Base-by-base conservation (phyloP, 2,329 filamentous ascomycete genomes). In the Ciborinia camelliae region DNA sequence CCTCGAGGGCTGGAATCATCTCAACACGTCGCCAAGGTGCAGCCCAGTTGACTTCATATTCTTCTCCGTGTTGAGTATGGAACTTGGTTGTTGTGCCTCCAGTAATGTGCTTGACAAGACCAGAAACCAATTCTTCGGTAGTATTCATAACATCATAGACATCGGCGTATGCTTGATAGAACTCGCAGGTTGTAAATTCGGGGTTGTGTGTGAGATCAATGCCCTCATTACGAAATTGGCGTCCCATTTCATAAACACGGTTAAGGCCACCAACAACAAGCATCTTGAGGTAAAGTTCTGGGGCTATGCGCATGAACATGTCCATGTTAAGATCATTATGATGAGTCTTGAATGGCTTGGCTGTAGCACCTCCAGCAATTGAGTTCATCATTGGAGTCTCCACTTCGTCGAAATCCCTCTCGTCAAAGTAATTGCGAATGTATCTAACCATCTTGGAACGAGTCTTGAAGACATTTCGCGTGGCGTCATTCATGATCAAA, bases 331-430 rank as follows among this genome's bases (percentile, higher is more conserved):
- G 84, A 62, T 98, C 95, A 78, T 99, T 99, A 82, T 98, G 95
- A 78, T 96, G 90, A 18, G 95, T 98, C 71, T 90, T 83, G 79
- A 99, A 99, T 6, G 95, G 95, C 81, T 90, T 92, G 66, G 95
- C 95, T 1, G 95, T 98, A 41, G 95, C 95, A 75, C 95, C 95
- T 71, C 95, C 96, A 37, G 95, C 92, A 75, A 97, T 96, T 73
- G 90, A 86, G 77, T 97, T 96, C 85, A 99, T 93, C 86, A 98
- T 97, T 6, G 95, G 94, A 0, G 95, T 99, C 80, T 98, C 92
- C 32, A 98, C 93, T 77, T 97, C 93, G 64, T 92, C 83, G 77
- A 99, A 99, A 73, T 94, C 91, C 62, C 89, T 85, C 71, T 89
- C 85, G 73, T 97, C 91, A 72, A 99, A 91, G 83, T 89, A 99